A percentile compares a stretch with the other conserved stretches of the same genome.
These are phyloP conservation scores for Trametes villosa DNA, from an alignment of 768 basidiomycete species.

Conservation along the genomic window DNA sequence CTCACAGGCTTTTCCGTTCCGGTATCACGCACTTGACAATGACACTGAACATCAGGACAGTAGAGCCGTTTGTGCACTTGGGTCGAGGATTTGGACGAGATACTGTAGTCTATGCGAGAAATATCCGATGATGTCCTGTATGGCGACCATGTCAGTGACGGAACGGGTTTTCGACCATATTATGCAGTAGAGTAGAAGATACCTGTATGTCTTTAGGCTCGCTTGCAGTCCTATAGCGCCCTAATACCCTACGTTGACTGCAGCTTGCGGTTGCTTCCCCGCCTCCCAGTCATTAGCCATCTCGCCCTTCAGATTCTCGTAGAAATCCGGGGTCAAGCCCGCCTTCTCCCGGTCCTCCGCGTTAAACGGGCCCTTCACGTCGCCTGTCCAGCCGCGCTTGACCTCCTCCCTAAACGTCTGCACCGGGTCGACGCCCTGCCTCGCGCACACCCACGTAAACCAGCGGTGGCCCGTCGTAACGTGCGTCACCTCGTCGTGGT, in stretches of 20 bases:
- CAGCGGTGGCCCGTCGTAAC: slow-evolving; percentile 83
- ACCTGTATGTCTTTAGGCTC: too few relatives aligned
- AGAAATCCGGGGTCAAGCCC: slow-evolving; percentile 72
- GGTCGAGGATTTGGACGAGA: too few relatives aligned
- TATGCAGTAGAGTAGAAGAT: too few relatives aligned
- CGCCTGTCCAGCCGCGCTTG: slow-evolving; percentile 67
- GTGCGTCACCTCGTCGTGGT: slow-evolving; percentile 80
- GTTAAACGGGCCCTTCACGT: slow-evolving; percentile 85
- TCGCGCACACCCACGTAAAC: slow-evolving; percentile 77
- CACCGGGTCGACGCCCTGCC: slow-evolving; percentile 61
- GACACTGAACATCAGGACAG: too few relatives aligned
- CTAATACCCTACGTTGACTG: slow-evolving; percentile 10
- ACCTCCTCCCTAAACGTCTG: slow-evolving; percentile 73
- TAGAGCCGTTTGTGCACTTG: too few relatives aligned
- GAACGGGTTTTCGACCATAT: too few relatives aligned
- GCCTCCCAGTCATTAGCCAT: slow-evolving; percentile 36
- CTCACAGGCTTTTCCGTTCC: too few relatives aligned
- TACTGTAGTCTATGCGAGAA: too few relatives aligned
- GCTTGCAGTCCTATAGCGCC: too few relatives aligned
- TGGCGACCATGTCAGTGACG: too few relatives aligned
- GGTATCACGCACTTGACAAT: too few relatives aligned
- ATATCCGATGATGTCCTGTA: too few relatives aligned
- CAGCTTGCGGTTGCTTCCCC: background rate
- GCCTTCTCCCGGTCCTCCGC: slow-evolving; percentile 71
- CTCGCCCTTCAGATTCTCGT: slow-evolving; percentile 71